Evolutionary conservation across 2,329 filamentous ascomycete species (phyloP), one percentile per base, ranked within the genome.

Genomic region (Cladosporium sp.): DNA sequence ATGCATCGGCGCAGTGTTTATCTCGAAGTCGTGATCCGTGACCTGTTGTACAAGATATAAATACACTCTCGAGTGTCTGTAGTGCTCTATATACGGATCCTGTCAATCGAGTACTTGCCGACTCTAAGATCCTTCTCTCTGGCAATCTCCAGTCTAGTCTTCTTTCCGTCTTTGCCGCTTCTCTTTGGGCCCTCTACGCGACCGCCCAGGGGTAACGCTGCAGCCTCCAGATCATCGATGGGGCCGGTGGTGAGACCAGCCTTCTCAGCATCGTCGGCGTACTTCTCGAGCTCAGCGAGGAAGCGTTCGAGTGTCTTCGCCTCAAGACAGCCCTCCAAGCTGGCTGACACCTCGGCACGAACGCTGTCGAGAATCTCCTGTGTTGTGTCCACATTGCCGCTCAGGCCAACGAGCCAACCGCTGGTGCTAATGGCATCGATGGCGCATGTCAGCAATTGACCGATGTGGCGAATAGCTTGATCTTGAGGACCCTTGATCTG

Each of bases 51-150:
- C 49, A 51, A 51, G 49, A 39, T n/a, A 9, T 54, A 43, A 54
- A 34, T 43, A 54, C 37, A 42, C 3, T 9, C n/a, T 17, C n/a
- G 7, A 37, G 8, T 14, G 17, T 22, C 15, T n/a, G 22, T 20
- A 4, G 14, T 6, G 19, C 39, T 43, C 38, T 55, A 67, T 12
- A 67, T 60, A 34, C 66, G 63, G 66, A 96, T 86, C 74, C 85
- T 84, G 76, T 96, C 91, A 64, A 93, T 82, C 49, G 89, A 90
- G 76, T 97, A 96, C 65, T 87, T 85, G 58, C 88, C 89, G 62
- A 92, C 88, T 71, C 87, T 87, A 76, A 89, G 88, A 70, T 88
- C 90, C 69, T 88, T 84, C 72, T 95, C 75, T 73, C 89, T 85
- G 17, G 89, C 90, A 60, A 87, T 86, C 76, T 96, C 88, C 73